phyloP scores from a whole-genome alignment of 1,139 yeast species.

The Suhomyces choctaworum region DNA sequence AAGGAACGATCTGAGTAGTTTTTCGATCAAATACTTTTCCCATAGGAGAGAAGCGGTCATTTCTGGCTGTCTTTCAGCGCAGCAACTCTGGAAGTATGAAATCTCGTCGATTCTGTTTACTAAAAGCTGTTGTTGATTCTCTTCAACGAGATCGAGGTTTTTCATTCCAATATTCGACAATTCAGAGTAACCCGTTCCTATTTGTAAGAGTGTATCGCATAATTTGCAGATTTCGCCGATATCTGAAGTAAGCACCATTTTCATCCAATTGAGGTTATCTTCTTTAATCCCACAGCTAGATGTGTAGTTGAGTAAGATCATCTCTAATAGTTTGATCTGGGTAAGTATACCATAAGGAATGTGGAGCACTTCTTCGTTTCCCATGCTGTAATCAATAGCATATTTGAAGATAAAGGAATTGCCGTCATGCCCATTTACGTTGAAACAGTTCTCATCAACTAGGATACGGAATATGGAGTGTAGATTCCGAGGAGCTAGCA shows the following conservation, averaged over 20 bases:
- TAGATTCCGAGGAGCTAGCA: slow-evolving; percentile 18
- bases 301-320: neutral
- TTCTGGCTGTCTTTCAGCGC: too few species aligned
- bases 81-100: too few species aligned
- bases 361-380: neutral
- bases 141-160: too few species aligned
- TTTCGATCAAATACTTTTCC: slow-evolving; percentile 25
- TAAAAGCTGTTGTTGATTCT: too few species aligned
- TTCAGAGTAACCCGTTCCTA: slow-evolving; percentile 25
- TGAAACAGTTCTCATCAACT: slow-evolving; percentile 19
- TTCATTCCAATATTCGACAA: too few species aligned
- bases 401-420: neutral
- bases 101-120: too few species aligned
- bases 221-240: slow-evolving; percentile 17
- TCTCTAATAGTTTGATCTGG: neutral
- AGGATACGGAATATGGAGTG: slow-evolving; percentile 16
- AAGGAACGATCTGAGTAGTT: too few species aligned
- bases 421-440: neutral
- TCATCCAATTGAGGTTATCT: slow-evolving; percentile 11
- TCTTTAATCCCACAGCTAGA: neutral
- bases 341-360: neutral
- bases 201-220: slow-evolving; percentile 20
- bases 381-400: neutral
- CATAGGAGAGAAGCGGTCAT: too few species aligned
- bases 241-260: slow-evolving; percentile 21